These are phyloP conservation scores for Talaromyces sp. DNA, from an alignment of 2,329 filamentous ascomycete genomes.

Conservation along the genomic window DNA sequence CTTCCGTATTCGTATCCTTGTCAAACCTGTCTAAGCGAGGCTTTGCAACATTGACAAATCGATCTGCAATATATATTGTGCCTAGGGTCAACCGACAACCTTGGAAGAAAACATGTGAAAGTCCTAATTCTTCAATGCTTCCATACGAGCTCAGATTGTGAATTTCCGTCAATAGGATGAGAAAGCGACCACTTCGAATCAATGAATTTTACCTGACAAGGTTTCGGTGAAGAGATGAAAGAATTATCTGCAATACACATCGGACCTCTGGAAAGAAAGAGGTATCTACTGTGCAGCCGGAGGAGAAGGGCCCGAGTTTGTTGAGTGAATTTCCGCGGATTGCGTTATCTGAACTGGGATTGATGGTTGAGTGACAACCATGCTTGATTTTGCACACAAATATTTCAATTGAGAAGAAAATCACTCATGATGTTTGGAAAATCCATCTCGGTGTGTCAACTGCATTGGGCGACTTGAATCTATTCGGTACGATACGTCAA, in stretches of 20 bases:
- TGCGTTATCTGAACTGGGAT: neutral
- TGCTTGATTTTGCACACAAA: neutral
- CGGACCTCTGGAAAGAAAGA: neutral
- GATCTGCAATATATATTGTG: neutral
- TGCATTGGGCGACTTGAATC: no score
- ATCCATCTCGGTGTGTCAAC: neutral
- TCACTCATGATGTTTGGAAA: neutral
- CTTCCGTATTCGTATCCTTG: neutral
- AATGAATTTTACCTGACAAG: neutral
- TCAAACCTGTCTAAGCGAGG: neutral
- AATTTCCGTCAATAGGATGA: neutral
- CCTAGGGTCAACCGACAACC: neutral
- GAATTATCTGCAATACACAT: neutral
- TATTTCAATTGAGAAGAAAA: neutral
- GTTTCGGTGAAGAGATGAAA: neutral
- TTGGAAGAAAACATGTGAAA: neutral
- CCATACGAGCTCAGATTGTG: neutral
- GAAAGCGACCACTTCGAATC: neutral
- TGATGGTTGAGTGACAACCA: neutral
- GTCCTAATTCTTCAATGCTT: neutral
- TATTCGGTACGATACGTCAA: neutral
- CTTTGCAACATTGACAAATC: neutral
- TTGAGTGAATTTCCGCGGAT: neutral
- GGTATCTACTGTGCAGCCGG: neutral
- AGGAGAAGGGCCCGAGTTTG: neutral